phyloP scores from a whole-genome alignment of 2,329 filamentous ascomycete genomes.

The Cladosporium velox region DNA sequence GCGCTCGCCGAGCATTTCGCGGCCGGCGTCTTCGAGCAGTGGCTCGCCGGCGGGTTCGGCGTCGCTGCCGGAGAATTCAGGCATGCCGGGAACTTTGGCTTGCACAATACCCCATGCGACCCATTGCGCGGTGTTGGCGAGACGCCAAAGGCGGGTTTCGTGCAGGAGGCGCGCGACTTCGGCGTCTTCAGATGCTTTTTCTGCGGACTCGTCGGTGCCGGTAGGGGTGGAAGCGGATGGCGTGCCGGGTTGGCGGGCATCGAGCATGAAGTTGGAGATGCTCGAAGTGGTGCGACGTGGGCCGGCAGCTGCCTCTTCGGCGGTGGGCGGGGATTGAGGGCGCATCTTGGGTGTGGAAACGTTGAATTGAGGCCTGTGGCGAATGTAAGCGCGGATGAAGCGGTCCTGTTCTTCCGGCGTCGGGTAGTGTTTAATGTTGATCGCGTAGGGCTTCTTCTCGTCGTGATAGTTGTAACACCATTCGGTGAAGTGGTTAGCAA shows the following conservation, averaged over 20 bases:
- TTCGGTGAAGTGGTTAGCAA: conserved; percentile 96
- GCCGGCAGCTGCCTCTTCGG: conserved; percentile 22
- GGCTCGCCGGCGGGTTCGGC: conserved; percentile 28
- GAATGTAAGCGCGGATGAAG: conserved; percentile 84
- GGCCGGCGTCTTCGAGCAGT: conserved; percentile 22
- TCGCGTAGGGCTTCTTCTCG: conserved; percentile 59
- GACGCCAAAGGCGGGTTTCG: conserved; percentile 81
- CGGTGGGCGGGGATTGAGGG: conserved; percentile 31
- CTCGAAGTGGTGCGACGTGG: conserved; percentile 40
- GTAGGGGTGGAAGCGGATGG: conserved; percentile 37
- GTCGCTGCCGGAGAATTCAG: conserved; percentile 44
- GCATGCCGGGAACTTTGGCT: conserved; percentile 77
- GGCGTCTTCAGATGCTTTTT: conserved; percentile 61
- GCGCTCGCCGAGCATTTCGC: conserved; percentile 34
- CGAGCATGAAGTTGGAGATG: conserved; percentile 73
- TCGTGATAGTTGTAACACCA: conserved; percentile 99
- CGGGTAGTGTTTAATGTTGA: conserved; percentile 72
- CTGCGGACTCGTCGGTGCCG: conserved; percentile 42
- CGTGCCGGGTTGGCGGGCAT: conserved; percentile 57
- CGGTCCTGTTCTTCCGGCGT: conserved; percentile 76
- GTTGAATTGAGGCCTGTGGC: conserved; percentile 71
- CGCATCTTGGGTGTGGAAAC: conserved; percentile 45
- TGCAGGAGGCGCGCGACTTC: conserved; percentile 71
- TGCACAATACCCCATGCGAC: conserved; percentile 96
- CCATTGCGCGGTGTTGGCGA: conserved; percentile 88